These are phyloP conservation scores for Anthostomella pinea DNA, from an alignment of 2,329 filamentous ascomycete genomes.

Conservation along the genomic window DNA sequence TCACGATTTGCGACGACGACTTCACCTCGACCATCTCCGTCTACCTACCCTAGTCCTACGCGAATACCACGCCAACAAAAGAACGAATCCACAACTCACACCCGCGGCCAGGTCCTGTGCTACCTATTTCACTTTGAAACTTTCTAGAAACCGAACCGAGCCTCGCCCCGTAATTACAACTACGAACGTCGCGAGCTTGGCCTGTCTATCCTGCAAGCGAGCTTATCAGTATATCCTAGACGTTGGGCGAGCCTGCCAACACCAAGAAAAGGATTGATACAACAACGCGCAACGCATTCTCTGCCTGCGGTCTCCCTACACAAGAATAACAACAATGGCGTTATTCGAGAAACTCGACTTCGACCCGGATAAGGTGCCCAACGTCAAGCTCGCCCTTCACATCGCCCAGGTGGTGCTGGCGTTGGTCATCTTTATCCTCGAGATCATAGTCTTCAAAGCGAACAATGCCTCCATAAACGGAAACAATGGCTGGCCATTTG, in stretches of 20 bases:
- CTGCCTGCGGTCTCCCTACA: slow-evolving; percentile 6
- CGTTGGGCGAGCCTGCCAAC: too few relatives aligned
- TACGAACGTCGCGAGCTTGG: too few relatives aligned
- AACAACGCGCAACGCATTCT: too few relatives aligned
- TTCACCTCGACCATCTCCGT: too few relatives aligned
- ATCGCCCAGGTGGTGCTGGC: slow-evolving; percentile 51
- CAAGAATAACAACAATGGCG: slow-evolving; percentile 21
- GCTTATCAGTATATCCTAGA: background rate
- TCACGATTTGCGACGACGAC: too few relatives aligned
- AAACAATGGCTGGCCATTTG: slow-evolving; percentile 62
- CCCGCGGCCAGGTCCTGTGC: too few relatives aligned
- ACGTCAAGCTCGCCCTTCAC: slow-evolving; percentile 57
- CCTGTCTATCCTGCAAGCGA: background rate
- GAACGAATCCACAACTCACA: too few relatives aligned
- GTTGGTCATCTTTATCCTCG: slow-evolving; percentile 56
- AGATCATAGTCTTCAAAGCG: slow-evolving; percentile 56
- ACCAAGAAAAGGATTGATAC: too few relatives aligned
- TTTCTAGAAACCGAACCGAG: slow-evolving; percentile 4
- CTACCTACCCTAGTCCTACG: too few relatives aligned
- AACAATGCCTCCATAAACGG: slow-evolving; percentile 50
- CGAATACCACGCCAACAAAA: too few relatives aligned
- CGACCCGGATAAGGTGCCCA: slow-evolving; percentile 52
- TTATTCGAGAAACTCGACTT: slow-evolving; percentile 49
- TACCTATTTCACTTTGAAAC: slow-evolving; percentile 3
- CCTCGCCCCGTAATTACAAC: background rate